These are phyloP conservation scores for Trichoderma simmonsii DNA, from an alignment of 2,329 filamentous ascomycete species.

Conservation along the genomic window DNA sequence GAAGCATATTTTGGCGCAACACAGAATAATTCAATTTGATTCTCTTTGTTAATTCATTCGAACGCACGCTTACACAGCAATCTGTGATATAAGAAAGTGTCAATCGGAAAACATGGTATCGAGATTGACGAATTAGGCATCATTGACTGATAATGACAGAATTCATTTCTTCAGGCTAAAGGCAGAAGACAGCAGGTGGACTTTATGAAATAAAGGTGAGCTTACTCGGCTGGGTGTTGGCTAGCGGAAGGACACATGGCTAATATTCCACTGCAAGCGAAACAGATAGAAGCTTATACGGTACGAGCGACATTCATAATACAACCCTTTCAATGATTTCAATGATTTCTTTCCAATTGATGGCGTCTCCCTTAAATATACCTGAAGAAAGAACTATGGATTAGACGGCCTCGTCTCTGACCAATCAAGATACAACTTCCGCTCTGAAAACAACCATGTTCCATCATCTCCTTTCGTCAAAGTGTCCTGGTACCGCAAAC, in stretches of 20 bases:
- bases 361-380: neutral
- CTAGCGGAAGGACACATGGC: neutral
- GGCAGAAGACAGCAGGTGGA: neutral
- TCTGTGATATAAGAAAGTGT: neutral
- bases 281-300: neutral
- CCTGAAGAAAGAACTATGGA: neutral
- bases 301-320: neutral
- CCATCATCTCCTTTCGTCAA: constrained; percentile 1
- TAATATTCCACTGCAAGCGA: neutral
- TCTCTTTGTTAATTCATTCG: neutral
- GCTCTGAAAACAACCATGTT: constrained; percentile 3
- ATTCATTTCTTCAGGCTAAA: neutral
- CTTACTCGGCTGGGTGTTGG: fast-evolving
- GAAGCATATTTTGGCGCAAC: constrained; percentile 13
- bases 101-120: neutral
- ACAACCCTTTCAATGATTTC: neutral
- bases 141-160: too few relatives aligned
- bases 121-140: neutral
- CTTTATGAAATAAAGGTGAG: neutral
- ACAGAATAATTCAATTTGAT: constrained; percentile 1
- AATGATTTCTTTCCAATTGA: neutral
- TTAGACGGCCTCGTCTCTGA: constrained; percentile 7
- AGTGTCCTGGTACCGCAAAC: constrained; percentile 12
- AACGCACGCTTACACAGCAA: neutral
- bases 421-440: constrained; percentile 13